phyloP scores from a whole-genome alignment of 1,284 basidiomycete species.

The Schizophyllum commune region DNA sequence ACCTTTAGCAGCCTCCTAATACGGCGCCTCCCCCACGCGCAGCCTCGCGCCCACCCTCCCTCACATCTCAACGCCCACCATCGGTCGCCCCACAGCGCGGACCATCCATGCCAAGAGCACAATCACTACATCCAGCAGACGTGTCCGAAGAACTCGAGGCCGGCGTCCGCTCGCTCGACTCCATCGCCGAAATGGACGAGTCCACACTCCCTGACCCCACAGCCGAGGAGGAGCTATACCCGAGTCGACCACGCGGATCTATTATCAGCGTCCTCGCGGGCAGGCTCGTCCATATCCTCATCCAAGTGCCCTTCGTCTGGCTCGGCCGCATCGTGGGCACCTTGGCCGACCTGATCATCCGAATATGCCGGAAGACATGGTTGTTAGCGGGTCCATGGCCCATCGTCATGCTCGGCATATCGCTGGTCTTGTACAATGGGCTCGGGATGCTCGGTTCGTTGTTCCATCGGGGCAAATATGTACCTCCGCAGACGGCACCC shows the following conservation, averaged over 20 bases:
- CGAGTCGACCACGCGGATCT: conserved; percentile 11
- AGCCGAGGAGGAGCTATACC: background rate
- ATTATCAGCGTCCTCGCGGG: conserved; percentile 32
- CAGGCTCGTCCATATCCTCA: conserved; percentile 21
- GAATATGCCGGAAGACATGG: conserved; percentile 21
- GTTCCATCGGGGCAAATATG: background rate
- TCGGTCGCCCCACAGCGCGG: background rate
- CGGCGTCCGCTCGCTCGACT: background rate
- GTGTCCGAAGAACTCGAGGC: background rate
- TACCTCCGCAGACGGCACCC: conserved; percentile 14
- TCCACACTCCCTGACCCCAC: background rate
- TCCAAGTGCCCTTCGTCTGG: background rate
- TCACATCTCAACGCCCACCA: conserved; percentile 14
- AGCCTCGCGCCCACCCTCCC: conserved; percentile 10
- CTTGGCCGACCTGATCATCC: conserved; percentile 18
- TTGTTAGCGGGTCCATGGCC: background rate
- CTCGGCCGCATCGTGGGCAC: conserved; percentile 10
- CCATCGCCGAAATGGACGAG: background rate
- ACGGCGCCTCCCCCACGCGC: background rate
- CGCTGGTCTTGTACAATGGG: background rate
- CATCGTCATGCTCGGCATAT: background rate
- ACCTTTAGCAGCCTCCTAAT: background rate
- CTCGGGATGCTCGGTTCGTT: background rate
- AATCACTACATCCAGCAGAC: background rate
- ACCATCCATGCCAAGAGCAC: background rate